These are phyloP conservation scores for Pythium aphanidermatum DNA, from an alignment of 352 stramenopile species.

Conservation along the genomic window DNA sequence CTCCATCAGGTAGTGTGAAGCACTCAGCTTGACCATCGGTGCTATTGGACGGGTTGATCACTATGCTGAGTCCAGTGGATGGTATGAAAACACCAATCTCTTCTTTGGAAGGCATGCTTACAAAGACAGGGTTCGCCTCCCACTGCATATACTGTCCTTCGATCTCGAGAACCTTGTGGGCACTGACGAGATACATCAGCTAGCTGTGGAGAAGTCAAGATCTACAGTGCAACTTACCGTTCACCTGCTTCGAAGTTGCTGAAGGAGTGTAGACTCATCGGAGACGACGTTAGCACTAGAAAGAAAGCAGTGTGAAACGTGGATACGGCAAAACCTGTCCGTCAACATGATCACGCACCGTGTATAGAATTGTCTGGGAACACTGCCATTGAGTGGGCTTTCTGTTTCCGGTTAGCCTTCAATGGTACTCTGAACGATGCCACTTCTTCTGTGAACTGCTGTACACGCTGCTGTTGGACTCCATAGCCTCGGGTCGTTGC, in stretches of 20 bases:
- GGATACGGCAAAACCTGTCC: neutral
- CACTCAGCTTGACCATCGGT: conserved; percentile 38
- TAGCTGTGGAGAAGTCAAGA: neutral
- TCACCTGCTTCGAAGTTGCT: conserved; percentile 38
- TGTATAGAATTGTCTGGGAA: conserved; percentile 62
- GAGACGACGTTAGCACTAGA: conserved; percentile 40
- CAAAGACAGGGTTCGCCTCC: conserved; percentile 41
- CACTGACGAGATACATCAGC: conserved; percentile 16
- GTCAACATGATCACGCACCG: conserved; percentile 19
- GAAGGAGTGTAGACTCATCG: conserved; percentile 60
- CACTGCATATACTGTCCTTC: conserved; percentile 67
- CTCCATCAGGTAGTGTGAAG: conserved; percentile 47
- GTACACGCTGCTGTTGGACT: conserved; percentile 46
- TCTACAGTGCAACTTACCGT: conserved; percentile 16
- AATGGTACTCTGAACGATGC: conserved; percentile 62
- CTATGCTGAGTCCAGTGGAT: conserved; percentile 43
- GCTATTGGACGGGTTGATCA: conserved; percentile 34
- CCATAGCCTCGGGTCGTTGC: conserved; percentile 46
- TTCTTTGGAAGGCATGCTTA: conserved; percentile 31
- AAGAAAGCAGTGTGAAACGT: neutral
- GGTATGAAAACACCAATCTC: conserved; percentile 57
- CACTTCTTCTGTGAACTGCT: conserved; percentile 58
- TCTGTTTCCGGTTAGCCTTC: conserved; percentile 48
- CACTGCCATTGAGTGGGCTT: conserved; percentile 39
- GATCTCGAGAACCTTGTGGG: conserved; percentile 49